Percentiles rank a stretch among this genome's conserved stretches.
Conservation (phyloP, 169 alveolate genomes). For the Plasmodium coatneyi region DNA sequence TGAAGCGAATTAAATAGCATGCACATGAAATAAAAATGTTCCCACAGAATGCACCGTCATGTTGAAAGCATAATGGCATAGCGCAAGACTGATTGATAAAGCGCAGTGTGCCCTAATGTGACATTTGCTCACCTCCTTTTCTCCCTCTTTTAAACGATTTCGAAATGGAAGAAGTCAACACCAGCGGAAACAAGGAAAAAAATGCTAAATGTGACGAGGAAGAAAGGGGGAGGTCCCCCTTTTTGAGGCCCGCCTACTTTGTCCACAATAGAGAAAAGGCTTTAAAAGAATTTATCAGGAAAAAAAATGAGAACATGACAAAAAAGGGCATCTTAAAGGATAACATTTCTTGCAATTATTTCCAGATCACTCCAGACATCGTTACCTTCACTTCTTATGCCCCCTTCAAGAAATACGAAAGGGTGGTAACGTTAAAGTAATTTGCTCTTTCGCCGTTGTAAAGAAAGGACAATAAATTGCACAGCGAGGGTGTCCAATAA, state of each 20-base stretch:
- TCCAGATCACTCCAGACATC: conserved; percentile 44
- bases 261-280: conserved; percentile 35
- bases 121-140: not conserved
- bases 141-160: not conserved
- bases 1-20: not conserved
- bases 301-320: conserved; percentile 25
- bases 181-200: not conserved
- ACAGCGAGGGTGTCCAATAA: not conserved
- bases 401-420: conserved; percentile 64
- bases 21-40: conserved; percentile 1
- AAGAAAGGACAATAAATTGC: not conserved
- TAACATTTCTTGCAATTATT: conserved; percentile 15
- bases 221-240: not conserved
- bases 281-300: conserved; percentile 42
- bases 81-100: not conserved
- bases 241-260: conserved; percentile 41
- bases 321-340: conserved; percentile 13
- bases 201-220: not conserved
- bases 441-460: not conserved
- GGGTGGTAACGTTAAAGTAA: conserved; percentile 49
- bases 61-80: conserved; percentile 27
- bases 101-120: not conserved
- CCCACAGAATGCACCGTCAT: conserved; percentile 7
- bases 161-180: conserved; percentile 33
- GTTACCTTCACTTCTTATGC: conserved; percentile 54